These are phyloP conservation scores for Juncus effusus DNA, from an alignment of 176 grass and related monocot species.

Conservation along the genomic window DNA sequence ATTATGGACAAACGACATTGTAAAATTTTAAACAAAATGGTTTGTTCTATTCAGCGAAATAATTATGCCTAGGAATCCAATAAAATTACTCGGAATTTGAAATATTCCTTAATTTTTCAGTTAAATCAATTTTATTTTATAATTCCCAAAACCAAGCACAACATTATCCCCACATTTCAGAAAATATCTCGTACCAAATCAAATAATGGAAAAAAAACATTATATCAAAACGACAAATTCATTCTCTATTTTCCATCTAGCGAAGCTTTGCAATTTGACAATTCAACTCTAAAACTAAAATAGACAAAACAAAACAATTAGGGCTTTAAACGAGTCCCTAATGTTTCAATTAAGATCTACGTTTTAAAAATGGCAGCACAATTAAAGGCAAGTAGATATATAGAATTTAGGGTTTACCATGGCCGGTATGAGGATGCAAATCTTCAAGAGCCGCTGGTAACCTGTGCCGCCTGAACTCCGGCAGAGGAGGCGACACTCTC, in stretches of 20 bases:
- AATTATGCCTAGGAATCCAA: background rate
- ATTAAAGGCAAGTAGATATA: slow-evolving; percentile 1
- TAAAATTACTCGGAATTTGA: background rate
- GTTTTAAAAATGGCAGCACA: slow-evolving; percentile 10
- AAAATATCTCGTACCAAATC: slow-evolving; percentile 8
- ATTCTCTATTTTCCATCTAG: slow-evolving; percentile 24
- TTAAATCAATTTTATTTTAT: too few species aligned
- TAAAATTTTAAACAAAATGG: slow-evolving; percentile 19
- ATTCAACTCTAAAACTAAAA: slow-evolving; percentile 18
- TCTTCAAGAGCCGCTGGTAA: background rate
- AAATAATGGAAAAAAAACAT: slow-evolving; percentile 11
- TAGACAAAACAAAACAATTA: slow-evolving; percentile 8
- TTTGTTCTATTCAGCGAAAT: slow-evolving; percentile 6
- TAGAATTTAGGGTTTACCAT: background rate
- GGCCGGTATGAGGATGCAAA: background rate
- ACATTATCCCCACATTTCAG: background rate
- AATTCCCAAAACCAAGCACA: slow-evolving; percentile 3
- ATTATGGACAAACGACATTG: slow-evolving; percentile 9
- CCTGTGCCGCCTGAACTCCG: slow-evolving; percentile 22
- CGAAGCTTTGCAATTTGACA: slow-evolving; percentile 20
- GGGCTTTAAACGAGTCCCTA: background rate
- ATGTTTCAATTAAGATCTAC: background rate
- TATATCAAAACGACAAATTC: slow-evolving; percentile 26
- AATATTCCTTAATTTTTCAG: background rate
- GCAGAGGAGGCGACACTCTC: slow-evolving; percentile 19